Base-by-base conservation (phyloP, 768 basidiomycete genomes). In the Cantharellus cinnabarinus region DNA sequence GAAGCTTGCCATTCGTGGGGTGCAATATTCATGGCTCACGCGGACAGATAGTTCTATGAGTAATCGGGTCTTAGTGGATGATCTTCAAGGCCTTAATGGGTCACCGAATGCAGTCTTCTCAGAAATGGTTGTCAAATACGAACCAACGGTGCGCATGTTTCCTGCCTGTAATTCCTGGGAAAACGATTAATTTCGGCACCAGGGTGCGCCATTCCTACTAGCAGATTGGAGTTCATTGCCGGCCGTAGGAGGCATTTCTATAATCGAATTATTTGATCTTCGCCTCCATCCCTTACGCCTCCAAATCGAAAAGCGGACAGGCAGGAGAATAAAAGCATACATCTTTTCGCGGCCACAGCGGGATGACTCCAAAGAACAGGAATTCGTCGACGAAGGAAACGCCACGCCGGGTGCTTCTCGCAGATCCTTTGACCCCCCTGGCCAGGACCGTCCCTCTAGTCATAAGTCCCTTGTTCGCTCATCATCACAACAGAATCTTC, bases 171-270 rank as follows among this genome's bases (percentile, higher is more conserved):
- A 10, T 38, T 38, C 7, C 35, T 37, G 38, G 52, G 44, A 10
- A 10, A 10, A 48, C 44, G 10, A 48, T 29, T 10, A 29, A 29
- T 29, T 48, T 48, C 29, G 44, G 44, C 10, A 48, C 44, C 10
- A 37, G 35, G 38, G 10, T 54, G 10, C 10, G 38, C 10, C 14
- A 34, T 91, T 94, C 68, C 73, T 83, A 20, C 72, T 80, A 1
- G 83, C 82, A 2, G 78, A 81, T 59, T 94, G 90, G 91, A 79
- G 76, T 2, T 77, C 86, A 35, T 72, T 89, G n/a, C 79, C 89
- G 1, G 87, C 90, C 14, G 90, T 97, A 34, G 93, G 90, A 20
- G 93, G 93, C 7, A 95, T 98, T 63, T 79, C 83, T 1, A 87
- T 95, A 62, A 83, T 89, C 68, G 82, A 89, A 67, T 74, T 76